A percentile compares a stretch with the other conserved stretches of the same genome.
Evolutionary conservation across 2,329 filamentous ascomycete species (phyloP).

Genomic region (Alternaria triticina): DNA sequence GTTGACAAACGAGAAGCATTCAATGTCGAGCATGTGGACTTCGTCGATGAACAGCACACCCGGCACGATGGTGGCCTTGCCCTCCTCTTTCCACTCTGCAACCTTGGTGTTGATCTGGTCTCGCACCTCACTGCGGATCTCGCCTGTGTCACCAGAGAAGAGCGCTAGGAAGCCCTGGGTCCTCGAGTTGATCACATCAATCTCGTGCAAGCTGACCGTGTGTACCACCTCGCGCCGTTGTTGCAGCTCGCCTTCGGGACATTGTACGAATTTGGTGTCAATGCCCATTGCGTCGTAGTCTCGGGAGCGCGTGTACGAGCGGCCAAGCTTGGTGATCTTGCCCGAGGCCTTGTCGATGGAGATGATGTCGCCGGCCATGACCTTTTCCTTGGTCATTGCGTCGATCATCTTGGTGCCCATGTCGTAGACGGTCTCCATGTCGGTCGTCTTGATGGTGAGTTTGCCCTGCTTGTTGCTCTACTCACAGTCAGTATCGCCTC

Average conservation of each 20-base stretch:
- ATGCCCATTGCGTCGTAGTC: conserved; percentile 99
- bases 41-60: conserved; percentile 98
- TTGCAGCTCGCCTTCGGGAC: conserved; percentile 95
- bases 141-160: conserved; percentile 96
- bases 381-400: conserved; percentile 98
- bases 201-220: conserved; percentile 96
- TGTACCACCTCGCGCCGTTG: conserved; percentile 97
- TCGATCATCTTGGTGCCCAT: conserved; percentile 99
- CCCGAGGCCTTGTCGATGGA: conserved; percentile 98
- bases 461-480: conserved; percentile 96
- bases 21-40: conserved; percentile 99
- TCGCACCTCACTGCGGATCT: conserved; percentile 95
- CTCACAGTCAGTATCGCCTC: conserved; percentile 13
- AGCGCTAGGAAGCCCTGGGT: conserved; percentile 98
- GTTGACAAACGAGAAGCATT: conserved; percentile 99
- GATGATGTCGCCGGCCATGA: conserved; percentile 98
- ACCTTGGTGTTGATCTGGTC: conserved; percentile 99
- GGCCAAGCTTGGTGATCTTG: conserved; percentile 95
- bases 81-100: conserved; percentile 98
- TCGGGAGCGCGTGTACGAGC: conserved; percentile 90
- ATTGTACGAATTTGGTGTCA: conserved; percentile 97
- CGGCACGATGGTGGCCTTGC: conserved; percentile 97
- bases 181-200: conserved; percentile 98
- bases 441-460: conserved; percentile 98
- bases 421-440: conserved; percentile 99